These are phyloP conservation scores for Filobasidium floriforme DNA, from an alignment of 768 basidiomycete genomes.

Conservation along the genomic window DNA sequence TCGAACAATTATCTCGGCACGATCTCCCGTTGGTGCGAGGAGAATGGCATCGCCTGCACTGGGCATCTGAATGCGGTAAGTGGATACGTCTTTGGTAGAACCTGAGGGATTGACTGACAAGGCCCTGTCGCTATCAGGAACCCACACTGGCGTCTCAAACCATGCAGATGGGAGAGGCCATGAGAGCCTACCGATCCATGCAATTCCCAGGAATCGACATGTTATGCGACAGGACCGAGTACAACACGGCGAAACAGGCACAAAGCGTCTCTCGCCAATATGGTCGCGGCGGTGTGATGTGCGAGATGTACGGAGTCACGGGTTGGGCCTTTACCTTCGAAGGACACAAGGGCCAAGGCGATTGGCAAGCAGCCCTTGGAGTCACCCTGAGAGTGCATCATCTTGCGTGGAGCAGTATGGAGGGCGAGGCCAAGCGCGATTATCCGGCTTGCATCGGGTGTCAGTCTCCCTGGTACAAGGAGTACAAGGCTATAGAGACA, in stretches of 20 bases:
- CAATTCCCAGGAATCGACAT: constrained; percentile 35
- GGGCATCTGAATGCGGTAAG: constrained; percentile 27
- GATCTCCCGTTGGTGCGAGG: constrained; percentile 29
- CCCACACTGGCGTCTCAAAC: constrained; percentile 28
- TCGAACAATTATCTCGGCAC: constrained; percentile 22
- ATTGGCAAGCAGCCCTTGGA: constrained; percentile 37
- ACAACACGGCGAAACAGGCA: constrained; percentile 34
- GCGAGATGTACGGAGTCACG: constrained; percentile 33
- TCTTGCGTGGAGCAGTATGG: constrained; percentile 29
- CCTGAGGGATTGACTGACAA: not conserved
- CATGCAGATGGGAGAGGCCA: constrained; percentile 27
- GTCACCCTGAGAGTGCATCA: constrained; percentile 32
- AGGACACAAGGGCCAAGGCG: constrained; percentile 35
- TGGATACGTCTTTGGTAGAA: not conserved
- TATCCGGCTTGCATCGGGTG: constrained; percentile 34
- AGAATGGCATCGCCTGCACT: constrained; percentile 24
- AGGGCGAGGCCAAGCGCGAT: constrained; percentile 33
- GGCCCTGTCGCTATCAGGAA: constrained; percentile 17
- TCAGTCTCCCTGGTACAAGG: constrained; percentile 34
- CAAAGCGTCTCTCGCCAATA: constrained; percentile 29
- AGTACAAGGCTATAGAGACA: constrained; percentile 31
- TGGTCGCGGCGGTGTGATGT: constrained; percentile 27
- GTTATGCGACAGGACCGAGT: constrained; percentile 29
- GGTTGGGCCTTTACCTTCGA: constrained; percentile 31
- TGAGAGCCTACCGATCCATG: constrained; percentile 34